Evolutionary conservation across 2,329 filamentous ascomycete genomes (phyloP).

Genomic region (Zasmidium cellare): DNA sequence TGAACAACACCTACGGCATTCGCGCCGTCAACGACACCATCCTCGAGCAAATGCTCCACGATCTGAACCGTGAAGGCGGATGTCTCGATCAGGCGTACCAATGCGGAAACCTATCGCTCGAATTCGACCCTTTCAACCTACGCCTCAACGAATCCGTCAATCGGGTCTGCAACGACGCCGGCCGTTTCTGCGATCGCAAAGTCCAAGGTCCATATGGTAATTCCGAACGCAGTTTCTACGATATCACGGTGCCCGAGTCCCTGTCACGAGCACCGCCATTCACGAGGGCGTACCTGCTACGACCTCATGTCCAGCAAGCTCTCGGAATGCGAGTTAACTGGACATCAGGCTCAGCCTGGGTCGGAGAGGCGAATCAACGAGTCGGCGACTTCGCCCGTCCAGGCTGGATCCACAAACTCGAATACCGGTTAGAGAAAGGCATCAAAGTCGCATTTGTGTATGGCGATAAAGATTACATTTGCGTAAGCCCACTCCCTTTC

Average conservation of each 20-base stretch:
- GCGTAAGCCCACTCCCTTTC: constrained; percentile 8
- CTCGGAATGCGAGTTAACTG: constrained; percentile 62
- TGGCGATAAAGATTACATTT: constrained; percentile 56
- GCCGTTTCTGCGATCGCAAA: constrained; percentile 45
- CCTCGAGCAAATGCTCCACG: constrained; percentile 47
- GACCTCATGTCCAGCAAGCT: constrained; percentile 55
- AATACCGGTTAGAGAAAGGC: constrained; percentile 56
- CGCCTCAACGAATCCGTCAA: constrained; percentile 37
- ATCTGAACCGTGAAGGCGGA: constrained; percentile 50
- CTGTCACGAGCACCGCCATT: constrained; percentile 49
- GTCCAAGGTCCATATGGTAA: background rate
- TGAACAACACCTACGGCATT: constrained; percentile 60
- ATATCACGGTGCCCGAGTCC: constrained; percentile 40
- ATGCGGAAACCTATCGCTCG: constrained; percentile 5
- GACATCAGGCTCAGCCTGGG: constrained; percentile 39
- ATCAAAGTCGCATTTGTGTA: constrained; percentile 58
- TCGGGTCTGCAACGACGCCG: constrained; percentile 46
- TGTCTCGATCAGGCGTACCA: constrained; percentile 49
- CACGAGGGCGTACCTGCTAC: constrained; percentile 52
- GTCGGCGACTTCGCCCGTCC: constrained; percentile 52
- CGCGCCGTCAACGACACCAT: constrained; percentile 56
- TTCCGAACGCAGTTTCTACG: constrained; percentile 41
- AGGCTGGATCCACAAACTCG: constrained; percentile 50
- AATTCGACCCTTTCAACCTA: constrained; percentile 42
- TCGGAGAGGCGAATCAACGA: constrained; percentile 41